These are phyloP conservation scores for Amoebophrya sp. DNA, from an alignment of 169 alveolate genomes.

Conservation along the genomic window DNA sequence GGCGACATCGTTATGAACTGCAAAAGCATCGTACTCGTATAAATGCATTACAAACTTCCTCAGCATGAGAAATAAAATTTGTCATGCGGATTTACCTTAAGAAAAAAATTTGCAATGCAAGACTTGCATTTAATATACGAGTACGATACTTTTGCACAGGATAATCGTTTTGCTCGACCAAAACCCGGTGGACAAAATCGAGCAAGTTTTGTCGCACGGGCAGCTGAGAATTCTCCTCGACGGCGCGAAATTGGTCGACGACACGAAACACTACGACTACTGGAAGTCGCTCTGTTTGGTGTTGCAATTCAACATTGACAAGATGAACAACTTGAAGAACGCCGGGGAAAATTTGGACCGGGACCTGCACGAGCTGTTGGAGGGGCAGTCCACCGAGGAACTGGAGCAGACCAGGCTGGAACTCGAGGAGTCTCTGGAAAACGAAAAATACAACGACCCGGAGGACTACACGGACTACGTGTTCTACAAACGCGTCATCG, in stretches of 20 bases:
- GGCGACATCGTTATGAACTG: no score
- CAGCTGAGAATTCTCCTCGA: not conserved
- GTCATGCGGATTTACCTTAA: no score
- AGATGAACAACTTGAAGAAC: no score
- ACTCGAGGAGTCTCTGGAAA: not conserved
- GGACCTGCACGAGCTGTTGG: not conserved
- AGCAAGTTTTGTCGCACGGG: not conserved
- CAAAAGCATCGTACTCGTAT: no score
- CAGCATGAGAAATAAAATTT: no score
- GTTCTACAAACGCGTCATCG: not conserved
- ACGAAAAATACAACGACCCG: no score
- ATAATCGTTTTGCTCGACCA: not conserved
- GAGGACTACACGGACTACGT: not conserved
- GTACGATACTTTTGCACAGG: no score
- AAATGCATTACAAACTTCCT: no score
- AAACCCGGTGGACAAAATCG: not conserved
- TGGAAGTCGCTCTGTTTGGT: not conserved
- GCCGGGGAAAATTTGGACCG: not conserved
- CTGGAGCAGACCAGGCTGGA: not conserved
- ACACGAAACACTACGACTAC: not conserved
- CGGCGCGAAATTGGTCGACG: not conserved
- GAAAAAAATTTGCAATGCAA: no score
- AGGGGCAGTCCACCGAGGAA: not conserved
- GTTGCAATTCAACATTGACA: no score
- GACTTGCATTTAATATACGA: no score